Evolutionary conservation across 2,329 filamentous ascomycete species (phyloP).

Genomic region (Ambrosiella cleistominuta): DNA sequence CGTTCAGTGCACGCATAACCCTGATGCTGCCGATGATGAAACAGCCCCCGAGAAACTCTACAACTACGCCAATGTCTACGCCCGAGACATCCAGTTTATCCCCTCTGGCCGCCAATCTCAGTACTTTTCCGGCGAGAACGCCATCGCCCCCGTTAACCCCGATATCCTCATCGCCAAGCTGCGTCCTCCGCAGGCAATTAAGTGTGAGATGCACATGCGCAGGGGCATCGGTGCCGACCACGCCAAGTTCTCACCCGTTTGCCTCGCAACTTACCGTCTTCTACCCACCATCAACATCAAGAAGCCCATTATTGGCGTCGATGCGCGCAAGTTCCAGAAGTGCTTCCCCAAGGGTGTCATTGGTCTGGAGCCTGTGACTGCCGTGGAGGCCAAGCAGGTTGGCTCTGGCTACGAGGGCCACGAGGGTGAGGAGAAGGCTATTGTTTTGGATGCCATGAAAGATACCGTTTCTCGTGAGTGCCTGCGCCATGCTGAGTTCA

Average conservation of each 20-base stretch:
- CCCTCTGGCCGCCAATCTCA: constrained; percentile 56
- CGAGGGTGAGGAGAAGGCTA: constrained; percentile 69
- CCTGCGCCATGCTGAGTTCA: constrained; percentile 78
- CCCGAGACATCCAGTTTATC: constrained; percentile 57
- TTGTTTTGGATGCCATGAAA: constrained; percentile 73
- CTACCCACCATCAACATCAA: constrained; percentile 75
- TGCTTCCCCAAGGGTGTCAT: constrained; percentile 90
- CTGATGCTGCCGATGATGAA: constrained; percentile 51
- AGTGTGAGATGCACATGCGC: constrained; percentile 79
- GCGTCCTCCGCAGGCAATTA: constrained; percentile 73
- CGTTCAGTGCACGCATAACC: constrained; percentile 64
- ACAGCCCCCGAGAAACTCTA: constrained; percentile 73
- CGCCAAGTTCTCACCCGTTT: constrained; percentile 91
- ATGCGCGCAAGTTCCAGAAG: constrained; percentile 73
- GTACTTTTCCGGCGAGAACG: constrained; percentile 49
- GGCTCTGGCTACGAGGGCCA: constrained; percentile 54
- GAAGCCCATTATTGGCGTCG: constrained; percentile 65
- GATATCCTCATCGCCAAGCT: constrained; percentile 91
- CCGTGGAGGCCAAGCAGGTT: constrained; percentile 40
- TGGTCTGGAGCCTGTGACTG: constrained; percentile 53
- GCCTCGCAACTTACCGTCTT: constrained; percentile 82
- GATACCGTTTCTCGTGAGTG: constrained; percentile 93
- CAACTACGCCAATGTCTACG: constrained; percentile 69
- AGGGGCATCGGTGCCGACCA: constrained; percentile 91
- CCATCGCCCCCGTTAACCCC: constrained; percentile 65